Conservation (phyloP, 1,284 basidiomycete genomes). For the Rhodotorula sp. region DNA sequence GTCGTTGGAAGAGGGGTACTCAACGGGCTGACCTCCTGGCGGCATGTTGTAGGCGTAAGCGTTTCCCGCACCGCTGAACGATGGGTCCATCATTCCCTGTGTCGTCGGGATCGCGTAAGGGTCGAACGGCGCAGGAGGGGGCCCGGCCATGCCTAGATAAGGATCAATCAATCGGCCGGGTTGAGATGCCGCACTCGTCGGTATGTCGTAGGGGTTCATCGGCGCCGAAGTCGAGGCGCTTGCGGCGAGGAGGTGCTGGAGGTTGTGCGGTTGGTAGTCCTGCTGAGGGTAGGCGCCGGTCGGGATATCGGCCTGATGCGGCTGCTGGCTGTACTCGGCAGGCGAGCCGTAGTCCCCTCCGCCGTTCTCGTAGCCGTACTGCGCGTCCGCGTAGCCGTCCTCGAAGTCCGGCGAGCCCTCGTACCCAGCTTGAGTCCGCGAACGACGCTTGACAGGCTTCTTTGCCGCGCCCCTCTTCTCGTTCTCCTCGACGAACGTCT, state of each 20-base stretch:
- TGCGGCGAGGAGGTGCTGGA: conserved; percentile 21
- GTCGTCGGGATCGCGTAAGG: conserved; percentile 23
- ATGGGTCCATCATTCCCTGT: conserved; percentile 6
- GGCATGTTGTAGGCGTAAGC: conserved; percentile 21
- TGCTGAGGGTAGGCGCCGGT: not conserved
- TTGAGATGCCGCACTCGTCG: not conserved
- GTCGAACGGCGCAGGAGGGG: conserved; percentile 4
- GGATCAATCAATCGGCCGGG: conserved; percentile 8
- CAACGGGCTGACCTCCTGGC: conserved; percentile 16
- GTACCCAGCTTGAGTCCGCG: not conserved
- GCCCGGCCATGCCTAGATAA: conserved; percentile 2
- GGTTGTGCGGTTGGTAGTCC: conserved; percentile 7
- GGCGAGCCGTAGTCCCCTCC: conserved; percentile 3
- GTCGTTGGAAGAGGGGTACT: conserved; percentile 18
- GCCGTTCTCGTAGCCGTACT: not conserved
- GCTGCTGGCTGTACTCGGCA: not conserved
- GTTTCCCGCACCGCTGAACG: conserved; percentile 9
- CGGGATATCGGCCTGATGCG: not conserved
- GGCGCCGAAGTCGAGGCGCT: not conserved
- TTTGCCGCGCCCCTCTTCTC: conserved; percentile 43
- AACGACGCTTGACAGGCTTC: not conserved
- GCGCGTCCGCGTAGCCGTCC: not conserved
- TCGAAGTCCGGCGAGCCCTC: not conserved
- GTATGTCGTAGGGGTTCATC: conserved; percentile 25
- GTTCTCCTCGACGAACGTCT: conserved; percentile 63